Percentiles rank a stretch among this genome's conserved stretches.
Conservation (phyloP, 2,329 filamentous ascomycete genomes). For the Aspergillus pseudonomiae region DNA sequence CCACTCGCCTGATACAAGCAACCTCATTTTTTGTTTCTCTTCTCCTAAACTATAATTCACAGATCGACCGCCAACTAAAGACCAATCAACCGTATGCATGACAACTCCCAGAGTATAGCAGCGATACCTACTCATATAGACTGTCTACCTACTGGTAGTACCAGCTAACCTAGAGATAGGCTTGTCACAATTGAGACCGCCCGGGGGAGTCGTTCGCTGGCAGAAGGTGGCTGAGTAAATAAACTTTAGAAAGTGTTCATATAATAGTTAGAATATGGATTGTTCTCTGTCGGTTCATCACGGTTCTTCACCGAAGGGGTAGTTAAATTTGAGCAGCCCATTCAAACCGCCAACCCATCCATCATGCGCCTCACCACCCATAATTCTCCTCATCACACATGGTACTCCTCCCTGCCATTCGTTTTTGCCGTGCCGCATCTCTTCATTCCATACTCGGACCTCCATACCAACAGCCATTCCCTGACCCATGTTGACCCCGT, state of each 20-base stretch:
- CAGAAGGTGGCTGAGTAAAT: background rate
- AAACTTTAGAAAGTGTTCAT: background rate
- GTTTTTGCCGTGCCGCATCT: conserved; percentile 60
- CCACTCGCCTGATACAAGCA: conserved; percentile 5
- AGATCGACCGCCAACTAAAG: background rate
- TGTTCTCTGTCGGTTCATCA: conserved; percentile 8
- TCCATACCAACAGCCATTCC: conserved; percentile 77
- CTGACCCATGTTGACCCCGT: conserved; percentile 68
- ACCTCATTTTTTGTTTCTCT: background rate
- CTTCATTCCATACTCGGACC: conserved; percentile 84
- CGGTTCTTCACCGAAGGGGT: conserved; percentile 78
- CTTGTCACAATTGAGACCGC: background rate
- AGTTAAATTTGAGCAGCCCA: conserved; percentile 93
- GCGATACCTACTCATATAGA: background rate
- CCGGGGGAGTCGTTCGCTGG: background rate
- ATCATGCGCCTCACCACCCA: conserved; percentile 67
- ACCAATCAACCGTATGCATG: background rate
- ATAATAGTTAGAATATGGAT: background rate
- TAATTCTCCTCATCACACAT: conserved; percentile 74
- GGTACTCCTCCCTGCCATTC: conserved; percentile 80
- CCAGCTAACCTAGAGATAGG: background rate
- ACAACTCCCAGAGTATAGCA: background rate
- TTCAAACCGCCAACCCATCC: conserved; percentile 97
- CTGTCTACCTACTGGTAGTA: too few relatives aligned
- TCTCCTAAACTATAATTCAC: background rate